Base-by-base conservation (phyloP, 352 stramenopile species). In the Pythium volutum region DNA sequence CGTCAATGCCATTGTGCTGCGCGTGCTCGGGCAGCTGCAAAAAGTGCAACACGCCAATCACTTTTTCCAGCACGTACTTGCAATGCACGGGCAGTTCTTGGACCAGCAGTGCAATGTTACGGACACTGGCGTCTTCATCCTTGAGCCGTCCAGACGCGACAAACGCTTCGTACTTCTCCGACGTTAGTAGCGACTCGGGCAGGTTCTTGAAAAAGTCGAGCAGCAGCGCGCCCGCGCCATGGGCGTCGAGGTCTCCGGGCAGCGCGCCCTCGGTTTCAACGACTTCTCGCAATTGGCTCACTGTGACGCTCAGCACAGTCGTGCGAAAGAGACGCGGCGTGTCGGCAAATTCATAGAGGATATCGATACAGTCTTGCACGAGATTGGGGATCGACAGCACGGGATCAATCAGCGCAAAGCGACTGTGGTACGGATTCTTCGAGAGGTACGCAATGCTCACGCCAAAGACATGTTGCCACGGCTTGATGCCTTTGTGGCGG, bases 381-480 rank as follows among this genome's bases (percentile, higher is more conserved):
- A 94, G 74, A 55, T 92, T 94, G 2, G 85, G 85, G 33, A 91
- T 74, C 7, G 85, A 72, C 4, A 94, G 68, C 20, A 82, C 50
- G 1, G 85, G 81, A 48, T 94, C 78, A 59, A 94, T 91, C 43
- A 91, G 62, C 26, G 83, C 85, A 43, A 87, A 93, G 14, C 81
- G 77, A 53, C 76, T 88, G 63, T 94, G 85, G 43, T 89, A 91
- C 36, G 85, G 78, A 55, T 91, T 92, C 57, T 83, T 87, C 43
- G 79, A 76, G 18, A 94, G 67, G n/a, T 87, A 91, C 15, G 71
- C 72, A 27, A 94, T 43, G 38, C 75, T 82, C 26, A 94, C 75
- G 23, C 81, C 84, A 46, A 94, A 94, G 4, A 91, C 81, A 41
- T 90, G 81, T 62, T 94, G 85, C 81, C 82, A 94, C 34, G 82